Evolutionary conservation across 108 stramenopile species (phyloP), one percentile per base, ranked within the genome.

Genomic region (Skeletonema costatum): DNA sequence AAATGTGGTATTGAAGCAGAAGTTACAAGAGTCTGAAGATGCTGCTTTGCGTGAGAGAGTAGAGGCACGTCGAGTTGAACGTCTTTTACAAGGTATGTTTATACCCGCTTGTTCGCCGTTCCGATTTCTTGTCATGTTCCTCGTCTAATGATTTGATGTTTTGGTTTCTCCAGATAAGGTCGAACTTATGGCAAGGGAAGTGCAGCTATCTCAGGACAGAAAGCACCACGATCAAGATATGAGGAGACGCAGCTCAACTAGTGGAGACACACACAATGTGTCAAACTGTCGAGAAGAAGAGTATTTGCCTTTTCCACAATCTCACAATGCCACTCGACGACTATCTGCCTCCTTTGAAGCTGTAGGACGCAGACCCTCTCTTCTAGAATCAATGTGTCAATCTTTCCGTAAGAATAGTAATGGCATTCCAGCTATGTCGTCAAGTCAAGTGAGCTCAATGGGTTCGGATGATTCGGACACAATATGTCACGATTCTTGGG

Each of bases 401-500:
- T 25, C 53, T 10, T 56, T 56, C 53, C 53, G 53, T 8, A 56
- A 8, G 10, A 25, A 10, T 56, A 56, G 51, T 25, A 25, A 21
- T 5, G 16, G 5, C 21, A 21, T 36, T 5, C 33, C 36, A 13
- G 41, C 13, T 25, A 25, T 9, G 51, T 0, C 21, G 21, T 53
- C 51, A 21, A 53, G 21, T 53, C 17, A 25, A 5, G 19, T 21
- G 19, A 51, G 50, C 19, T 21, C 50, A 9, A 4, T 29, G 9
- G 10, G 7, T 25, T 56, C 53, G 7, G 53, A 56, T 46, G 44
- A n/a, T n/a, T 46, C 11, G 16, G 44, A 30, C 8, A n/a, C 31
- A 13, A n/a, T n/a, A 39, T 21, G 7, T 14, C 66, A 67, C 9
- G 12, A 51, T 30, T 67, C 66, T 29, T 67, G 66, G 66, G 21